A percentile compares a stretch with the other conserved stretches of the same genome.
Conservation (phyloP, 345 rosid species). For the Combretum micranthum region DNA sequence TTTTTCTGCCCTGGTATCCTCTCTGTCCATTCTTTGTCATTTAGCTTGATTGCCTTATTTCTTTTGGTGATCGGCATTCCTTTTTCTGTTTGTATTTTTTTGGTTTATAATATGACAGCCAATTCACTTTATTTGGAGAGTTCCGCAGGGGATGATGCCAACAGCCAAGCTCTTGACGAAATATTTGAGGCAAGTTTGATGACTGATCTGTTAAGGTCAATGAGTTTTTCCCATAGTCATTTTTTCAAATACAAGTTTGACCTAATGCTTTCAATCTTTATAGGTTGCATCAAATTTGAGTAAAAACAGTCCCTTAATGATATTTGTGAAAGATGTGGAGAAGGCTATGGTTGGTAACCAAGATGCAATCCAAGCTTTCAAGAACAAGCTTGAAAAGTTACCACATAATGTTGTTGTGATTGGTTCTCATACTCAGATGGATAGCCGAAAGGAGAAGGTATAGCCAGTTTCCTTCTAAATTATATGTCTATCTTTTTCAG, state of each 20-base stretch:
- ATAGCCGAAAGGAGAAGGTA: constrained; percentile 94
- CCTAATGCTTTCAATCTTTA: constrained; percentile 12
- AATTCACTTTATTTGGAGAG: constrained; percentile 75
- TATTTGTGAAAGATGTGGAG: constrained; percentile 89
- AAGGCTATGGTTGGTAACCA: constrained; percentile 68
- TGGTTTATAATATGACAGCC: constrained; percentile 35
- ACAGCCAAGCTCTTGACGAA: constrained; percentile 75
- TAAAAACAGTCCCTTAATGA: constrained; percentile 59
- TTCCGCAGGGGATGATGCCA: constrained; percentile 73
- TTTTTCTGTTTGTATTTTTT: neutral
- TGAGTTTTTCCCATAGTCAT: constrained; percentile 3
- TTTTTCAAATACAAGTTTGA: neutral
- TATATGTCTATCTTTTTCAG: neutral
- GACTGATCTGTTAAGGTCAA: neutral
- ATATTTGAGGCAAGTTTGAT: constrained; percentile 60
- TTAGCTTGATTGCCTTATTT: neutral
- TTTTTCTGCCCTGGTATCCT: constrained; percentile 85
- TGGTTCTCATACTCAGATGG: constrained; percentile 88
- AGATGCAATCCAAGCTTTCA: constrained; percentile 59
- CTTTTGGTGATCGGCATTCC: neutral
- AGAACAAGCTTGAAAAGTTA: constrained; percentile 70
- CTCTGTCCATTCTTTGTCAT: constrained; percentile 1
- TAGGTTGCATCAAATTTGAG: constrained; percentile 73
- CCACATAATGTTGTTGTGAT: constrained; percentile 74
- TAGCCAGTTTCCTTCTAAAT: neutral